These are phyloP conservation scores for Adenanthera pavonina DNA, from an alignment of 306 rosid species.

Conservation along the genomic window DNA sequence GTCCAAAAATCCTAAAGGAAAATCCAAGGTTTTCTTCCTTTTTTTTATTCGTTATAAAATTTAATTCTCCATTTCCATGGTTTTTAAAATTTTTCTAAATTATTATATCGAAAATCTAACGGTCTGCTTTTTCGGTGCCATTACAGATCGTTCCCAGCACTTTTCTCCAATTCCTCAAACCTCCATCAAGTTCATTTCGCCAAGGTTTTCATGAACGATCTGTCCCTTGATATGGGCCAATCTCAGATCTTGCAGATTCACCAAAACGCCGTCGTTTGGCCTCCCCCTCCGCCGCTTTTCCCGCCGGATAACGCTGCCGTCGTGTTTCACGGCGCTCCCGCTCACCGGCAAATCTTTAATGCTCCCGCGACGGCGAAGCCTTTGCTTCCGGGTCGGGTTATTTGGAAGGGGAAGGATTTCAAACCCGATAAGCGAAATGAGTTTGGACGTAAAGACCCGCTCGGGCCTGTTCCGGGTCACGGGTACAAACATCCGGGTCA, in stretches of 20 bases:
- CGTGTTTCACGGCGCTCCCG: slow-evolving; percentile 29
- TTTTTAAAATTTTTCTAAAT: background rate
- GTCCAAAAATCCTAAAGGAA: background rate
- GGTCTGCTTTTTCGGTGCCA: slow-evolving; percentile 22
- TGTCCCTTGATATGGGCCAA: slow-evolving; percentile 33
- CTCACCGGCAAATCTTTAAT: slow-evolving; percentile 25
- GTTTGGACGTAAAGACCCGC: slow-evolving; percentile 40
- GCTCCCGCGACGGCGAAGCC: background rate
- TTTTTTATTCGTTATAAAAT: background rate
- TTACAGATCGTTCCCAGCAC: background rate
- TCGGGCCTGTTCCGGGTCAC: slow-evolving; percentile 37
- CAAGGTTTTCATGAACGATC: slow-evolving; percentile 38
- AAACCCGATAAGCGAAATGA: slow-evolving; percentile 51
- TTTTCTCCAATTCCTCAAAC: background rate
- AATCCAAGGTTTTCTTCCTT: background rate
- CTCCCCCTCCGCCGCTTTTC: slow-evolving; percentile 30
- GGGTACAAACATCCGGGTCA: slow-evolving; percentile 49
- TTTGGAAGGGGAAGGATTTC: slow-evolving; percentile 52
- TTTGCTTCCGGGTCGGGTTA: slow-evolving; percentile 47
- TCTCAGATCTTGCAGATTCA: slow-evolving; percentile 48
- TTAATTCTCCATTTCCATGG: background rate
- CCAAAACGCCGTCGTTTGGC: slow-evolving; percentile 49
- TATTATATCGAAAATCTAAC: background rate
- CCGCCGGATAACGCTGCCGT: slow-evolving; percentile 37
- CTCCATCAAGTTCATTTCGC: background rate